These are phyloP conservation scores for Trichoderma simmonsii DNA, from an alignment of 2,329 filamentous ascomycete genomes.

Conservation along the genomic window DNA sequence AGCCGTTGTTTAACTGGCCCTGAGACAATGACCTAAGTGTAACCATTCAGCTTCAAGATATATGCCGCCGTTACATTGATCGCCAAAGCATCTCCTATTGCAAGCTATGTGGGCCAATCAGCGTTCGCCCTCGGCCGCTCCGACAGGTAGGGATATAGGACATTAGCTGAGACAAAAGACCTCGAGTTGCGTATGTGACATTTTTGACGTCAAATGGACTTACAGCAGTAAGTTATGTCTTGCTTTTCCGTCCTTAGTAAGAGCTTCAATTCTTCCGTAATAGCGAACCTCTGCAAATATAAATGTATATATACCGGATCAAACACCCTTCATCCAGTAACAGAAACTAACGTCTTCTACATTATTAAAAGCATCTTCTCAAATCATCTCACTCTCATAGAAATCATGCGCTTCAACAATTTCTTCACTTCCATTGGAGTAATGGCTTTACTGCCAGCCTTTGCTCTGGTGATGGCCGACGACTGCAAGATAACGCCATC, in stretches of 20 bases:
- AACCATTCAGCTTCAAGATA: background rate
- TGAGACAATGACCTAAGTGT: background rate
- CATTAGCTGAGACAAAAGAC: background rate
- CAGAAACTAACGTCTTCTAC: background rate
- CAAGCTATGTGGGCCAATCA: background rate
- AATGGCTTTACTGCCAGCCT: background rate
- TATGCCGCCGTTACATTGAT: background rate
- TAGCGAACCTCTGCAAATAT: background rate
- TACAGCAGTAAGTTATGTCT: background rate
- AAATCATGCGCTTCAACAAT: background rate
- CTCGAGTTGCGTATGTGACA: background rate
- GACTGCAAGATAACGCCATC: background rate
- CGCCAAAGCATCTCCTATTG: background rate
- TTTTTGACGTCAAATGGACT: background rate
- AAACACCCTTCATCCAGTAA: background rate
- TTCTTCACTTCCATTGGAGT: background rate
- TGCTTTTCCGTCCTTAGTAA: background rate
- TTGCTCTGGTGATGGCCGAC: background rate
- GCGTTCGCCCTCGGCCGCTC: background rate
- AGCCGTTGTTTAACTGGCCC: accelerated
- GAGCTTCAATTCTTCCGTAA: background rate
- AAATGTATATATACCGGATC: background rate
- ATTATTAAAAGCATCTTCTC: background rate
- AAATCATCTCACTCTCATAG: background rate
- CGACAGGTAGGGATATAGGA: background rate